Evolutionary conservation across 2,329 filamentous ascomycete genomes (phyloP), one percentile per base, ranked within the genome.

Genomic region (Cladosporium velox): DNA sequence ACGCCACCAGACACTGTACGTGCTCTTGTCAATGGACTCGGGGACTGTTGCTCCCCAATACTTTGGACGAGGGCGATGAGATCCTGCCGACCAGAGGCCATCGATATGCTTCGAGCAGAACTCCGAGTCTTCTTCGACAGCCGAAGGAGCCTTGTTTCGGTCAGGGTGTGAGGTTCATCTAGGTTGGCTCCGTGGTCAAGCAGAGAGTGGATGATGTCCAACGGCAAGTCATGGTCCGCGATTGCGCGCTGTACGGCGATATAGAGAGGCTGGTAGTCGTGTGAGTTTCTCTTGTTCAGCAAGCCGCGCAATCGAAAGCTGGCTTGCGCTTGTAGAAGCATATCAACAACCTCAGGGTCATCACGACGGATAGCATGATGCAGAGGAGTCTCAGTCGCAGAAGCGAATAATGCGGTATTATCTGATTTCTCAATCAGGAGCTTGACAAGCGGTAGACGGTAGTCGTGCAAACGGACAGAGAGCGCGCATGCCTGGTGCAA

Each of bases 361-460:
- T 59, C 57, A 11, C 24, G 57, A 18, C 57, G 57, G 12, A 59
- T 24, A 15, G 57, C 57, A 4, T 59, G 38, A n/a, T 59, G 57
- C 21, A 59, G 24, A 32, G 57, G 57, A 15, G 57, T 59, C 15
- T 59, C 57, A 6, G 38, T 28, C 5, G 57, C 57, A 12, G 57
- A 32, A 10, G 34, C 35, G 14, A 38, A 59, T 7, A 59, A 6
- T 11, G 14, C 26, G 24, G 32, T 28, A 26, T 15, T 47, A 41
- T 59, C 38, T 24, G 8, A 44, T n/a, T 35, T 38, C 14, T 59
- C 57, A 4, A 47, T 15, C 12, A 59, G 28, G 24, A 47, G n/a
- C 5, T 47, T 41, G 12, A 59, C 57, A 0, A 59, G 35, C 12
- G 57, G 57, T 26, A 59, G 38, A 14, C 57, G 57, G 26, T 59